Conservation (phyloP, 2,329 filamentous ascomycete species). For the Ophiostoma tasmaniense region DNA sequence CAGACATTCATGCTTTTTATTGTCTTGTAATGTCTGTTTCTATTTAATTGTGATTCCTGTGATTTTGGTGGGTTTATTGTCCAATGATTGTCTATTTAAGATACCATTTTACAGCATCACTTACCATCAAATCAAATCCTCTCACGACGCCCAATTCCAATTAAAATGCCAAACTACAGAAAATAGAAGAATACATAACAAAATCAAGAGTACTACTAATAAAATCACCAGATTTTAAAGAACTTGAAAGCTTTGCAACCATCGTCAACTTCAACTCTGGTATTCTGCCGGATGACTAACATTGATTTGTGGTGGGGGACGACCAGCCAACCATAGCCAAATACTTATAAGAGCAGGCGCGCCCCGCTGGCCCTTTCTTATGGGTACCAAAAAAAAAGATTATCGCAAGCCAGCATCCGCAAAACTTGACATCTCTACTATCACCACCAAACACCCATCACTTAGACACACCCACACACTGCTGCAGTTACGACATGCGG, state of each 20-base stretch:
- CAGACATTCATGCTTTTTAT: no score
- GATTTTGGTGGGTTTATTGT: not conserved
- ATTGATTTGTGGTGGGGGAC: slow-evolving; percentile 1
- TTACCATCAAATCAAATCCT: no score
- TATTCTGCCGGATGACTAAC: not conserved
- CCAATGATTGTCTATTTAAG: no score
- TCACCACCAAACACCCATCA: not conserved
- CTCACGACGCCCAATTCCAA: no score
- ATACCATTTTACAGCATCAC: no score
- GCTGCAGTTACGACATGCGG: slow-evolving; percentile 13
- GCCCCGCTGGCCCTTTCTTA: slow-evolving; percentile 1
- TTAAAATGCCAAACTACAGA: no score
- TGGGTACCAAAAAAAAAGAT: slow-evolving; percentile 13
- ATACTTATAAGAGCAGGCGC: slow-evolving; percentile 11
- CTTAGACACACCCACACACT: not conserved
- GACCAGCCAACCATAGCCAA: not conserved
- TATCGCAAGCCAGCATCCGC: slow-evolving; percentile 7
- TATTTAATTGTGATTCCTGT: no score
- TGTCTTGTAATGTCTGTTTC: no score
- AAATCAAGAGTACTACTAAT: not conserved
- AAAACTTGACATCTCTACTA: not conserved
- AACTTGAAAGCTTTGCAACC: no score
- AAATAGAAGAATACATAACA: not conserved
- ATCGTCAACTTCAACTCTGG: no score
- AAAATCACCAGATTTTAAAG: not conserved